Base-by-base conservation (phyloP, 2,329 filamentous ascomycete genomes). In the Aquanectria penicillioides region DNA sequence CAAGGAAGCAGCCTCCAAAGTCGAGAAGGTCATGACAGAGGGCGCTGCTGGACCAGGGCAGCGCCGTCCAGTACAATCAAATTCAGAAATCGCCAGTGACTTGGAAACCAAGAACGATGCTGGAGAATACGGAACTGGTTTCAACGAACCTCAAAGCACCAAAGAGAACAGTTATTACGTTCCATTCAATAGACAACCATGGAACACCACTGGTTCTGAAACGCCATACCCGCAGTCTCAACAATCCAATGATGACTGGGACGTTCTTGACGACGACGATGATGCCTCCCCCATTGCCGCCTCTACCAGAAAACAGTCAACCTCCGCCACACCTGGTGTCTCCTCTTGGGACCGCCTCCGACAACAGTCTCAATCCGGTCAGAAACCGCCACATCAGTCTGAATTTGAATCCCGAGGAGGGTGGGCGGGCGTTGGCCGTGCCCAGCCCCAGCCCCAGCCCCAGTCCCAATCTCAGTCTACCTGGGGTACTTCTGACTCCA, bases 271-370 rank as follows among this genome's bases (percentile, higher is more conserved):
- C 20, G 67, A 71, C 17, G 69, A 75, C 5, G 79, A 81, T 31
- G 79, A 82, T 53, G 79, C 77, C 31, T 83, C 81, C 2, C 81
- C 81, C 20, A 63, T 80, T 10, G 71, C 80, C 7, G 38, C 72
- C 13, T 67, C 76, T 7, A 56, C 70, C 11, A 69, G 65, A 36
- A 62, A 65, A 17, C 67, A 71, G 46, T 25, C 50, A 9, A 12
- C 53, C 29, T 29, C 59, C 15, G 20, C 56, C 7, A 59, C 59
- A 40, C 41, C 62, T 49, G 58, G 68, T 8, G 71, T 73, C 23
- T 81, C 79, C 5, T 60, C 79, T 3, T 83, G 81, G 81, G 80
- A 81, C 23, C 77, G 79, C 23, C 54, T 83, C 29, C 76, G 81
- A 31, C 74, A 78, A 23, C 69, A 71, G 20, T 53, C 66, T 15